These are phyloP conservation scores for Russula griseocarnosa DNA, from an alignment of 768 basidiomycete species.

Conservation along the genomic window DNA sequence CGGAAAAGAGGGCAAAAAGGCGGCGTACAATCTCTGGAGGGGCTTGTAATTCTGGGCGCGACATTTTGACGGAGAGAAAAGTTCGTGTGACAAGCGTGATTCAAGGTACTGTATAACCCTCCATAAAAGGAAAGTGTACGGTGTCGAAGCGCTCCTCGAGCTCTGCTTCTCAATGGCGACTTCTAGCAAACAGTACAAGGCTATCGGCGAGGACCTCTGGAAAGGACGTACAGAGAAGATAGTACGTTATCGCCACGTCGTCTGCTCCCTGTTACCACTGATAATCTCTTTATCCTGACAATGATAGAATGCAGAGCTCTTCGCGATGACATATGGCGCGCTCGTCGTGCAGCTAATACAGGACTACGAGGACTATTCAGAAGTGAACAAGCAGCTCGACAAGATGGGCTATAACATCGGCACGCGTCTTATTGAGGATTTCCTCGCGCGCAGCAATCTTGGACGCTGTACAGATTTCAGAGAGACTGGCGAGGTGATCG, in stretches of 20 bases:
- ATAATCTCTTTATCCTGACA: slow-evolving; percentile 29
- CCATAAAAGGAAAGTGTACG: too few species aligned
- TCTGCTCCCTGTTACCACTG: slow-evolving; percentile 15
- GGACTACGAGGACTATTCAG: slow-evolving; percentile 96
- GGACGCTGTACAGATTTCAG: slow-evolving; percentile 91
- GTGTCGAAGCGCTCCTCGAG: too few species aligned
- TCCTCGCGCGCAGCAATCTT: slow-evolving; percentile 86
- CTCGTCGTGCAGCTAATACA: slow-evolving; percentile 98
- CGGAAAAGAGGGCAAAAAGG: background rate
- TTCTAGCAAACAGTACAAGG: slow-evolving; percentile 79
- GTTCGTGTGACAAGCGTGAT: slow-evolving; percentile 1
- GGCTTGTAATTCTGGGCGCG: slow-evolving; percentile 57
- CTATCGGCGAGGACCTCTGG: slow-evolving; percentile 93
- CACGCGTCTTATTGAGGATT: slow-evolving; percentile 93
- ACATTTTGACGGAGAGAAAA: slow-evolving; percentile 38
- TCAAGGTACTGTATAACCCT: too few species aligned
- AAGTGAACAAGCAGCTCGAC: slow-evolving; percentile 94
- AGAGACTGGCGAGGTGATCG: slow-evolving; percentile 92
- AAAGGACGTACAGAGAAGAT: slow-evolving; percentile 93
- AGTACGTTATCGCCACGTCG: slow-evolving; percentile 44
- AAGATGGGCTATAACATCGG: slow-evolving; percentile 99
- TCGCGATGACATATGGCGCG: slow-evolving; percentile 94
- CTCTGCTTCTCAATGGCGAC: too few species aligned
- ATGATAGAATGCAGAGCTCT: slow-evolving; percentile 89
- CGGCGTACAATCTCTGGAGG: slow-evolving; percentile 72